Conservation (phyloP, 495 filamentous ascomycete genomes). For the Penicillium taxi region DNA sequence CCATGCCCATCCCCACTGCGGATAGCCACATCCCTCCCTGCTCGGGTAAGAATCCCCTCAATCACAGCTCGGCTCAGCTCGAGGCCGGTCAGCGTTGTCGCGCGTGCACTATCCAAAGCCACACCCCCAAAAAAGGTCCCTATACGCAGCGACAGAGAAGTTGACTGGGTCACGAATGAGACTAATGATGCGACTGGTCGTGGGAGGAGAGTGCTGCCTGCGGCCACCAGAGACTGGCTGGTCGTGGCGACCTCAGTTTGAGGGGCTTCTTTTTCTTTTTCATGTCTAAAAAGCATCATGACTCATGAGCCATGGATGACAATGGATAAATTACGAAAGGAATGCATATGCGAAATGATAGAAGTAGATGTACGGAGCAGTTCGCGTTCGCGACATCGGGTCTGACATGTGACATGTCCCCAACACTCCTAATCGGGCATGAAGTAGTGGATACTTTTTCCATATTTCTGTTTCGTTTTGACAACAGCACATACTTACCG, state of each 20-base stretch:
- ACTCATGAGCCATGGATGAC: too few relatives aligned
- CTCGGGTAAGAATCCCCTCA: constrained; percentile 57
- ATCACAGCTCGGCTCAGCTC: constrained; percentile 60
- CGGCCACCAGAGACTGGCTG: constrained; percentile 23
- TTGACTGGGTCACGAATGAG: constrained; percentile 59
- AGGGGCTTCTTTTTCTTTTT: constrained; percentile 6
- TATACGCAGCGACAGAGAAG: constrained; percentile 62
- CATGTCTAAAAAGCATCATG: too few relatives aligned
- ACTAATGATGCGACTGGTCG: constrained; percentile 59
- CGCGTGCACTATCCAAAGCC: constrained; percentile 56
- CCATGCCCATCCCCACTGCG: constrained; percentile 49
- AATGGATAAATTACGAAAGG: too few relatives aligned
- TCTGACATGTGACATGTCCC: too few relatives aligned
- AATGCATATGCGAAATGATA: too few relatives aligned
- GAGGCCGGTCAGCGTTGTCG: constrained; percentile 61
- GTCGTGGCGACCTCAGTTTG: constrained; percentile 11
- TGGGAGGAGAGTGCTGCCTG: constrained; percentile 58
- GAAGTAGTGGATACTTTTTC: too few relatives aligned
- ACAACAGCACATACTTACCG: too few relatives aligned
- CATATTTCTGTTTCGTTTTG: too few relatives aligned
- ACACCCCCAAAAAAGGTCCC: constrained; percentile 57
- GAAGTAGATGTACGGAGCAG: too few relatives aligned
- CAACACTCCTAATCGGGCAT: too few relatives aligned
- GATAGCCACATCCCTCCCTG: constrained; percentile 57
- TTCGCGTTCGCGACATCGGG: too few relatives aligned